Base-by-base conservation (phyloP, 2,329 filamentous ascomycete species). In the Pestalotiopsis sp. region DNA sequence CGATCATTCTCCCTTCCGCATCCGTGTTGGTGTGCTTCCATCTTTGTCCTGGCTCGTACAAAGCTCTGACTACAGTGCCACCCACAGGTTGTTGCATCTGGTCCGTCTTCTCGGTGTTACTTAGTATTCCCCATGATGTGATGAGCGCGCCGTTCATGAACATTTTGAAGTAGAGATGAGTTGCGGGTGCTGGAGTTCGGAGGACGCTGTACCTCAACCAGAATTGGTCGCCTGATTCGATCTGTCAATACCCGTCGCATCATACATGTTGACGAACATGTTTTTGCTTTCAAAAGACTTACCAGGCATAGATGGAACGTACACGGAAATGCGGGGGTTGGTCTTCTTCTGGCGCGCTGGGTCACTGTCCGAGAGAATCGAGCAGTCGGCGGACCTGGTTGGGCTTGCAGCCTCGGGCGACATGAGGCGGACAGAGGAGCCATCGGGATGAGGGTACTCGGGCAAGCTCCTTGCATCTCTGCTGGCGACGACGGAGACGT, bases 271-370 rank as follows among this genome's bases (percentile, higher is more conserved):
- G 44, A 5, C 13, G 4, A 2, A 26, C 14, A 24, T 13, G 39
- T 48, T 20, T 35, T 52, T 35, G 48, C 26, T n/a, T 24, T 35
- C 22, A 44, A 26, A 17, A 58, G 7, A 70, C 75, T 67, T 74
- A 87, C 86, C 86, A 74, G 86, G 81, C 3, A 81, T 73, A 0
- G 86, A 88, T 2, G 87, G 85, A 13, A 89, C 81, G 70, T 89
- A 89, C 40, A 89, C 86, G 1, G 87, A 86, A 24, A 84, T 77
- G 3, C 75, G 80, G 1, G 86, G 81, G 14, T 81, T 78, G 24
- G 70, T 67, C 69, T 79, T 81, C 65, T 75, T 76, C 52, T 76
- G 71, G 56, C 70, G 71, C 5, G 71, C 74, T 26, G 78, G 69
- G 70, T 74, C 72, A 62, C 71, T n/a, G 67, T 78, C 75, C 14